These are phyloP conservation scores for Lycium ferocissimum DNA, from an alignment of 257 asterid species.

Conservation along the genomic window DNA sequence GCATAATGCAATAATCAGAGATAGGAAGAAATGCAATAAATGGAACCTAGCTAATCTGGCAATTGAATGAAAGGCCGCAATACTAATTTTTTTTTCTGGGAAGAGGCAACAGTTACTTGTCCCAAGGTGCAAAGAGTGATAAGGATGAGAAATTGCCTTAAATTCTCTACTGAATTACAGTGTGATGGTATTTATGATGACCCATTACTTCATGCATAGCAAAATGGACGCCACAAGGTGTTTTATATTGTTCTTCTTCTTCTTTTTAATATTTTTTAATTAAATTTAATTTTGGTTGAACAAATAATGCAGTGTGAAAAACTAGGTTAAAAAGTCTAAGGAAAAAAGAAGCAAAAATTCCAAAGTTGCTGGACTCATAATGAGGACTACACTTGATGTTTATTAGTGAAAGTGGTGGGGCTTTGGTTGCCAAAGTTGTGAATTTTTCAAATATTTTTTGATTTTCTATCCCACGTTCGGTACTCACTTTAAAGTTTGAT, in stretches of 20 bases:
- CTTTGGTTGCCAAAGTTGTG: neutral
- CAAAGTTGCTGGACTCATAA: conserved; percentile 13
- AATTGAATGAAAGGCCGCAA: neutral
- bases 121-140: conserved; percentile 16
- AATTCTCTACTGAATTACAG: neutral
- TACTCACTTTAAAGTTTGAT: too few relatives aligned
- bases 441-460: neutral
- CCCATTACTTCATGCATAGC: conserved; percentile 2
- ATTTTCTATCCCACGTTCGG: too few relatives aligned
- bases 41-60: neutral
- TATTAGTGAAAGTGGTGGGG: neutral
- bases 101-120: conserved; percentile 3
- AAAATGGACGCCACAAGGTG: neutral
- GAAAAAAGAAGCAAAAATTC: neutral
- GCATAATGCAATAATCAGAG: conserved; percentile 10
- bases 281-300: neutral
- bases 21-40: neutral
- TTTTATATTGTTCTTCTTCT: neutral
- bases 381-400: conserved; percentile 5
- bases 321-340: neutral
- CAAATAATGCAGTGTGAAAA: neutral
- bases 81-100: neutral
- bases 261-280: neutral
- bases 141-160: conserved; percentile 5
- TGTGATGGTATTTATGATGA: conserved; percentile 7